These are phyloP conservation scores for Austroboletus olivaceoglutinosus DNA, from an alignment of 1,284 basidiomycete species.

Conservation along the genomic window DNA sequence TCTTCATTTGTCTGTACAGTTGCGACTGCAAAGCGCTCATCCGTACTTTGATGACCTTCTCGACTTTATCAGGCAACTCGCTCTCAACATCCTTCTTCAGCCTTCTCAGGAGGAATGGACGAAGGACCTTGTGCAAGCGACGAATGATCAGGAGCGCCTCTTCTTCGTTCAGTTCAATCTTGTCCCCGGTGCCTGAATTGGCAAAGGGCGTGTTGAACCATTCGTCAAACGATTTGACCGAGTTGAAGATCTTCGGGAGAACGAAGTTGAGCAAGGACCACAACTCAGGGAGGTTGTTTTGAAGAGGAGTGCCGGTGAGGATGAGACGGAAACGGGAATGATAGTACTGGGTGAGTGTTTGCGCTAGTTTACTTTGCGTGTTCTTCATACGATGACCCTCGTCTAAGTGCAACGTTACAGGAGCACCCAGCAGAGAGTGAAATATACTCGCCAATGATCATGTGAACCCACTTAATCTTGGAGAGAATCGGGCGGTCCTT, in stretches of 20 bases:
- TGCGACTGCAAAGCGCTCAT: slow-evolving; percentile 96
- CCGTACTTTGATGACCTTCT: slow-evolving; percentile 98
- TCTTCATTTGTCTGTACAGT: slow-evolving; percentile 97
- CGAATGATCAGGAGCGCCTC: slow-evolving; percentile 97
- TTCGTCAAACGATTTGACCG: slow-evolving; percentile 98
- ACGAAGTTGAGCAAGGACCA: slow-evolving; percentile 99
- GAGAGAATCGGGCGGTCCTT: slow-evolving; percentile 90
- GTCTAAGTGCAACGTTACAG: slow-evolving; percentile 45
- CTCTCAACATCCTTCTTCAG: slow-evolving; percentile 99
- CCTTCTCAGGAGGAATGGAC: slow-evolving; percentile 94
- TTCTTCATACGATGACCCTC: slow-evolving; percentile 99
- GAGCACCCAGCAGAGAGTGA: neutral
- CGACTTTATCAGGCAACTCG: slow-evolving; percentile 97
- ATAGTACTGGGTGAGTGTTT: slow-evolving; percentile 93
- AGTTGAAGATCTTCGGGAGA: slow-evolving; percentile 98
- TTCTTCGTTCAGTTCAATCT: slow-evolving; percentile 99
- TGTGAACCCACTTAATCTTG: slow-evolving; percentile 97
- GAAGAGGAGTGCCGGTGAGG: slow-evolving; percentile 95
- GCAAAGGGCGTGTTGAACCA: slow-evolving; percentile 99
- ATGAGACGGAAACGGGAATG: slow-evolving; percentile 93
- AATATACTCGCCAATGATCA: slow-evolving; percentile 81
- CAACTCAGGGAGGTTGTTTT: slow-evolving; percentile 98
- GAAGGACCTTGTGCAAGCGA: slow-evolving; percentile 96
- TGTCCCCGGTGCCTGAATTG: slow-evolving; percentile 93
- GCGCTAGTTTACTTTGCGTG: slow-evolving; percentile 91